Evolutionary conservation across 805 yeast genomes (phyloP).

Genomic region (Kregervanrija pseudodelftensis): DNA sequence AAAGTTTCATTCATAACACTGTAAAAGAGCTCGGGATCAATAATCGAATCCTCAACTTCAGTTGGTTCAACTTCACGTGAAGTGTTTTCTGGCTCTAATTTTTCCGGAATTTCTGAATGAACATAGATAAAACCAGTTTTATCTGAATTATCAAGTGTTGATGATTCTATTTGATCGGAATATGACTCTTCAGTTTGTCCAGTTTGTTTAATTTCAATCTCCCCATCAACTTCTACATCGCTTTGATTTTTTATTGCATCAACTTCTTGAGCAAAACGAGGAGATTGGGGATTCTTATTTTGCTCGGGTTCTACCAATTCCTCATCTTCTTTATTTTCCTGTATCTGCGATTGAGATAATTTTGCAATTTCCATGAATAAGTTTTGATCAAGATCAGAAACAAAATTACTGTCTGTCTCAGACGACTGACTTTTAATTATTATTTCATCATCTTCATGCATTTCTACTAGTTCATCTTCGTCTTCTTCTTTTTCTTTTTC

Average conservation of each 20-base stretch:
- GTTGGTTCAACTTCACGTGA: background rate
- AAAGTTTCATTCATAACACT: constrained; percentile 7
- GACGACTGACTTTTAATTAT: no score
- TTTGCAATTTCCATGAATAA: no score
- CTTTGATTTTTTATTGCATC: background rate
- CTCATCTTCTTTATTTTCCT: no score
- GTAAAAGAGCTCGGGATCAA: constrained; percentile 7
- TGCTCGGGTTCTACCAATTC: no score
- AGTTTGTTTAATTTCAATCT: background rate
- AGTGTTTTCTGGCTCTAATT: background rate
- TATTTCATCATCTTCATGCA: no score
- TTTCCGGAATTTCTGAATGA: background rate
- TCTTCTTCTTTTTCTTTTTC: background rate
- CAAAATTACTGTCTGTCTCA: no score
- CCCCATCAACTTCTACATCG: background rate
- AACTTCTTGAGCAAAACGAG: no score
- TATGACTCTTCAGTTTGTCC: no score
- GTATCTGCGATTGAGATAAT: no score
- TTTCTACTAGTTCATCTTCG: background rate
- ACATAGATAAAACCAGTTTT: constrained; percentile 2
- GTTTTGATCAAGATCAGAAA: no score
- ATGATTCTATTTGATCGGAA: no score
- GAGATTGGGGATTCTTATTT: no score
- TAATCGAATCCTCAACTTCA: background rate
- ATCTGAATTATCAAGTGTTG: background rate